Percentiles rank a stretch among this genome's conserved stretches.
phyloP scores from a whole-genome alignment of 192 early-diverging fungal species.

The Coemansia sp. region DNA sequence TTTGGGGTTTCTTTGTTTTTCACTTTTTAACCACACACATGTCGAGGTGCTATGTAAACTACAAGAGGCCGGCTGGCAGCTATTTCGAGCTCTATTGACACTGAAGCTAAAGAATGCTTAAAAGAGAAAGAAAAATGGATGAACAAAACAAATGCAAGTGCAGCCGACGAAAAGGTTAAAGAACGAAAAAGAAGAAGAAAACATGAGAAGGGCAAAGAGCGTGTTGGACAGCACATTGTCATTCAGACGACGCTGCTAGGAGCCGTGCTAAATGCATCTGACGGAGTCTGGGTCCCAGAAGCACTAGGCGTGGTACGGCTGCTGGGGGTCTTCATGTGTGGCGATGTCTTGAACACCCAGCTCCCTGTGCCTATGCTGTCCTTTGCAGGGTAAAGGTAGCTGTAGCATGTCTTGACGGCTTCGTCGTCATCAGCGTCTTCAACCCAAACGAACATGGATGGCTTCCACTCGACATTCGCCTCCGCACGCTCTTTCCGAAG shows the following conservation, averaged over 20 bases:
- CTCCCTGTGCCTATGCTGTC: conserved; percentile 48
- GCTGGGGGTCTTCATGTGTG: conserved; percentile 16
- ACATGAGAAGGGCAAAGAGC: background rate
- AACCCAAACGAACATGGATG: conserved; percentile 53
- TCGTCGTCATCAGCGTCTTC: conserved; percentile 41
- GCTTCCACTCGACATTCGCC: conserved; percentile 57
- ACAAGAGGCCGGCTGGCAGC: background rate
- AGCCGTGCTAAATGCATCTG: conserved; percentile 51
- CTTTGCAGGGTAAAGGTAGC: conserved; percentile 45
- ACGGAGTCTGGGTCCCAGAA: conserved; percentile 49
- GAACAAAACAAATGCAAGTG: background rate
- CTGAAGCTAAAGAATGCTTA: background rate
- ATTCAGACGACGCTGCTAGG: conserved; percentile 36
- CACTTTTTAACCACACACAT: background rate
- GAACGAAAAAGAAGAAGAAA: background rate
- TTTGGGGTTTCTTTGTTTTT: background rate
- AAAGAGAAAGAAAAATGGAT: background rate
- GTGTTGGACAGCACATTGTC: background rate
- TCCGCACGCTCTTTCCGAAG: conserved; percentile 64
- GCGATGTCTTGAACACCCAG: conserved; percentile 47
- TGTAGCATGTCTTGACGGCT: conserved; percentile 37
- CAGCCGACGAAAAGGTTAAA: background rate
- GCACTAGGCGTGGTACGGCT: conserved; percentile 9
- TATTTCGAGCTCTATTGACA: background rate
- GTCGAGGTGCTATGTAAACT: background rate